These are phyloP conservation scores for Nakazawaea ernobii DNA, from an alignment of 805 yeast genomes.

Conservation along the genomic window DNA sequence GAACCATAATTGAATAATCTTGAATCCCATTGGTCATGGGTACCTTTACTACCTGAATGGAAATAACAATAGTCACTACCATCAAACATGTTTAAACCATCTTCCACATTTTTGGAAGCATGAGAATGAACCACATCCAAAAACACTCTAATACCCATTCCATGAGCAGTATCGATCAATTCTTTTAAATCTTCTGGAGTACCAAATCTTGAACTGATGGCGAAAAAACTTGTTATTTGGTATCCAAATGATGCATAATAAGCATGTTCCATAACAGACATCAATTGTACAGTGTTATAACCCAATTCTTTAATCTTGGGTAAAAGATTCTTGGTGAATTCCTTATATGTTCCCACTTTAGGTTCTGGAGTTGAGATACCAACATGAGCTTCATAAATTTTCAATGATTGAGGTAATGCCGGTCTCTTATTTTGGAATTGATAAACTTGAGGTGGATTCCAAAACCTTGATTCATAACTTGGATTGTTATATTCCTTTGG, in stretches of 20 bases:
- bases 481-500: conserved; percentile 39
- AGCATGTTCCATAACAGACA: conserved; percentile 99
- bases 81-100: conserved; percentile 88
- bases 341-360: conserved; percentile 75
- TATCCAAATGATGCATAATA: conserved; percentile 98
- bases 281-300: conserved; percentile 87
- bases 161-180: conserved; percentile 87
- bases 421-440: conserved; percentile 65
- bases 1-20: conserved; percentile 86
- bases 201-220: conserved; percentile 85
- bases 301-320: conserved; percentile 86
- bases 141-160: conserved; percentile 77
- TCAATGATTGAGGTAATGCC: conserved; percentile 42
- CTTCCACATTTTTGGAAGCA: conserved; percentile 90
- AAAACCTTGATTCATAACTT: conserved; percentile 81
- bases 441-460: conserved; percentile 72
- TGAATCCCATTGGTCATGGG: conserved; percentile 94
- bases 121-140: conserved; percentile 95
- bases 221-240: conserved; percentile 90
- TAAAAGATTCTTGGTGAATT: conserved; percentile 72
- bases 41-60: conserved; percentile 82
- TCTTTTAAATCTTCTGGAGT: conserved; percentile 93
- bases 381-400: conserved; percentile 91
- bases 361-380: conserved; percentile 94
- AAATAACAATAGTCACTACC: conserved; percentile 95